Evolutionary conservation across 164 flowering plant species (phyloP), one percentile per base, ranked within the genome.

Genomic region (Magnolia officinalis): DNA sequence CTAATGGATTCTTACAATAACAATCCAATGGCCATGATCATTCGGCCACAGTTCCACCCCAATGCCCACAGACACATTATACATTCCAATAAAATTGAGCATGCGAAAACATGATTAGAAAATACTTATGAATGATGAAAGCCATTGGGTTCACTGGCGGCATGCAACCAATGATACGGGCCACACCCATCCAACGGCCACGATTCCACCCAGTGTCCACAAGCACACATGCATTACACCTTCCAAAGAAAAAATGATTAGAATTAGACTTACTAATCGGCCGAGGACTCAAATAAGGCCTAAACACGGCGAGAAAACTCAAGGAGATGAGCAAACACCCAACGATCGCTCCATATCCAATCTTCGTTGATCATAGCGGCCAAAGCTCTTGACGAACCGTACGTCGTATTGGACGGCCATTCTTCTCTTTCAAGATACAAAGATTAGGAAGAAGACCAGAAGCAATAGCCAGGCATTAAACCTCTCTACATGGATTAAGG

Each of bases 301-400:
- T 80, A 52, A 83, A 76, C 20, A 82, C 80, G 6, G 77, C 21
- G 78, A 72, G 82, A 10, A 82, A 69, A 76, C 78, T 80, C 4
- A 78, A 50, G 2, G 72, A 75, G n/a, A 83, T 73, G 65, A 86
- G 18, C 29, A 81, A 72, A 67, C 83, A 78, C 63, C 73, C 81
- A 0, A 80, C 5, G 29, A 83, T 49, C 5, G 87, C 85, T n/a
- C 84, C 81, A 65, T 68, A 78, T 18, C 87, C 82, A 23, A 88
- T 52, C 79, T 75, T 85, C 23, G 72, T 80, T 71, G 85, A 55
- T 85, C 87, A 20, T 80, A 50, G 64, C 78, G 49, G 59, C 86
- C 82, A 72, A 88, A 87, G 66, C 89, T 85, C 72, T 77, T 85
- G n/a, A 77, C 79, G 8, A 88, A 79, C 74, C 81, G 78, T 20